Conservation (phyloP, 2,329 filamentous ascomycete species). For the Beauveria rudraprayagi region DNA sequence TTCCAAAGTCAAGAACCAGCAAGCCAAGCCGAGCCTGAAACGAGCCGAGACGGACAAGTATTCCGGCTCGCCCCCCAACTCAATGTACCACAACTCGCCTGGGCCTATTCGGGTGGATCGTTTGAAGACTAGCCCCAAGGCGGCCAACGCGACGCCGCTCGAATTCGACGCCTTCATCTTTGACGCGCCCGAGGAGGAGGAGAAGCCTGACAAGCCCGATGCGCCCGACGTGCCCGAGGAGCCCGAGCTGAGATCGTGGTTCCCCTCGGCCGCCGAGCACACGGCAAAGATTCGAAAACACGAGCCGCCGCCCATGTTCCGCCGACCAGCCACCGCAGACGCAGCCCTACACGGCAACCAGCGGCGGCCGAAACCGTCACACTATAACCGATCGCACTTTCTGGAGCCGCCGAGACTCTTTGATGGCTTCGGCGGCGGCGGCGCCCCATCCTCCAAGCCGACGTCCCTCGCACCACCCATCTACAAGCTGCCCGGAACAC, state of each 20-base stretch:
- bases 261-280: slow-evolving; percentile 30
- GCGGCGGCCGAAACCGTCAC: slow-evolving; percentile 37
- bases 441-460: slow-evolving; percentile 17
- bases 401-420: slow-evolving; percentile 48
- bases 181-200: slow-evolving; percentile 16
- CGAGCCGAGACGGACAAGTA: neutral
- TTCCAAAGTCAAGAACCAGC: neutral
- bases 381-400: slow-evolving; percentile 57
- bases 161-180: slow-evolving; percentile 13
- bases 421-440: neutral
- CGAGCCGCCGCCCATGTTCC: slow-evolving; percentile 12
- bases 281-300: slow-evolving; percentile 18
- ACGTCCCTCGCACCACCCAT: slow-evolving; percentile 27
- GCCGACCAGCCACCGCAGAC: slow-evolving; percentile 21
- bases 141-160: slow-evolving; percentile 10
- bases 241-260: slow-evolving; percentile 26
- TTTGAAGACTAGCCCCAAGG: neutral
- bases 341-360: slow-evolving; percentile 4
- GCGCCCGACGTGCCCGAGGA: slow-evolving; percentile 9
- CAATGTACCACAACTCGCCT: neutral
- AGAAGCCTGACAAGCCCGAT: slow-evolving; percentile 6
- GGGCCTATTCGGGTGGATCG: neutral
- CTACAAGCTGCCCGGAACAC: neutral
- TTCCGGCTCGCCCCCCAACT: neutral
- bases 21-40: neutral